Percentiles rank a stretch among this genome's conserved stretches.
Conservation (phyloP, 1,139 yeast species). For the Suhomyces terraborum region DNA sequence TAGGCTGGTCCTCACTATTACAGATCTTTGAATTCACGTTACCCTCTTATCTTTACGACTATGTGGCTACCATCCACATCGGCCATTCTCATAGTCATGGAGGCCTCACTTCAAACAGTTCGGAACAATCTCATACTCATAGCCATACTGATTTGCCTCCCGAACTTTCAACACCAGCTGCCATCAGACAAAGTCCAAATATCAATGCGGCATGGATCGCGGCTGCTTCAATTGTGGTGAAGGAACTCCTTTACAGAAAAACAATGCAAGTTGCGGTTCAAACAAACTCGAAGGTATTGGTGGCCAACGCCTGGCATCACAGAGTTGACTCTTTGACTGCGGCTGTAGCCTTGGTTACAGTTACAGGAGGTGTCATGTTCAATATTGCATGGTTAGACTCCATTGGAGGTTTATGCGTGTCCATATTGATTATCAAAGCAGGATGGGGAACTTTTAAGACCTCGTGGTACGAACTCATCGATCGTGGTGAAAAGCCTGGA, state of each 20-base stretch:
- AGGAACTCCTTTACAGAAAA: constrained; percentile 82
- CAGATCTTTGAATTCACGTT: constrained; percentile 68
- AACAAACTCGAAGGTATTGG: constrained; percentile 82
- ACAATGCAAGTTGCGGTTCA: constrained; percentile 77
- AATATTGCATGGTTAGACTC: constrained; percentile 85
- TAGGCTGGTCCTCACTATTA: constrained; percentile 83
- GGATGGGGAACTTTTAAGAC: constrained; percentile 74
- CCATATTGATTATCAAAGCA: constrained; percentile 77
- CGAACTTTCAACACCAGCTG: constrained; percentile 3
- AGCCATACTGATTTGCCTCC: constrained; percentile 13
- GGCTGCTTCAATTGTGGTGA: constrained; percentile 77
- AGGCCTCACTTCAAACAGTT: constrained; percentile 1
- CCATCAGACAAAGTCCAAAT: constrained; percentile 51
- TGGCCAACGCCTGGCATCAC: constrained; percentile 99
- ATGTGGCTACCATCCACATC: constrained; percentile 47
- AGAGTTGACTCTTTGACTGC: constrained; percentile 95
- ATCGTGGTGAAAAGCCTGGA: constrained; percentile 45
- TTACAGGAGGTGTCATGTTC: constrained; percentile 79
- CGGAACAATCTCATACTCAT: constrained; percentile 21
- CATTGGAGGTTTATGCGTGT: constrained; percentile 85
- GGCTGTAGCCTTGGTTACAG: constrained; percentile 84
- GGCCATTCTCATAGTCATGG: constrained; percentile 56
- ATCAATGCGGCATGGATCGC: constrained; percentile 97
- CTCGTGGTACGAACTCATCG: constrained; percentile 77
- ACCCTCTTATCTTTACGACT: constrained; percentile 53